Conservation (phyloP, 2,329 filamentous ascomycete genomes). For the Cercospora canescens region DNA sequence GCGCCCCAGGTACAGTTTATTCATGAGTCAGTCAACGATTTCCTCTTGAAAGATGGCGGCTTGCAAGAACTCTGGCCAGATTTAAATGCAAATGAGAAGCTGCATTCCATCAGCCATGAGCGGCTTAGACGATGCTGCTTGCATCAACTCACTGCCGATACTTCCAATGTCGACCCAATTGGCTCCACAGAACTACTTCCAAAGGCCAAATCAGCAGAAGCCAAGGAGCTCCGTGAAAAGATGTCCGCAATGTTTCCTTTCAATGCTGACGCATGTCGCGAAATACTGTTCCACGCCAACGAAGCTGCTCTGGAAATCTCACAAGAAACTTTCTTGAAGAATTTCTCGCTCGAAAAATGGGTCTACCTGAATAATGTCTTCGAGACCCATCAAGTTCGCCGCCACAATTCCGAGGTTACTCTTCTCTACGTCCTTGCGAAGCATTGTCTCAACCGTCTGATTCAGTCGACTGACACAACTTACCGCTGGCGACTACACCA, state of each 20-base stretch:
- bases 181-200: background rate
- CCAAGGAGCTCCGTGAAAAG: conserved; percentile 20
- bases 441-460: conserved; percentile 18
- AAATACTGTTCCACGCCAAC: conserved; percentile 12
- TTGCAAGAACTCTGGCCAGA: conserved; percentile 33
- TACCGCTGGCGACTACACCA: background rate
- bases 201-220: background rate
- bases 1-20: conserved; percentile 52
- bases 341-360: conserved; percentile 29
- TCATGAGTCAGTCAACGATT: conserved; percentile 54
- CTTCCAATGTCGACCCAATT: background rate
- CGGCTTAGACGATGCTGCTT: background rate
- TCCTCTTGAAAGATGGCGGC: conserved; percentile 43
- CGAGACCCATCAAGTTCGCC: conserved; percentile 28
- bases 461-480: background rate
- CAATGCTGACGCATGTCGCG: conserved; percentile 1
- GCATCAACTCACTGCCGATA: background rate
- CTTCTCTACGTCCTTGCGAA: conserved; percentile 43
- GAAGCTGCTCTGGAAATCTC: background rate
- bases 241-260: conserved; percentile 29
- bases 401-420: conserved; percentile 30
- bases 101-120: conserved; percentile 10
- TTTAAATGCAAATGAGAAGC: conserved; percentile 17
- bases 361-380: conserved; percentile 36
- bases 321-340: background rate